Conservation (phyloP, 768 basidiomycete genomes). For the Collybia mongolica region DNA sequence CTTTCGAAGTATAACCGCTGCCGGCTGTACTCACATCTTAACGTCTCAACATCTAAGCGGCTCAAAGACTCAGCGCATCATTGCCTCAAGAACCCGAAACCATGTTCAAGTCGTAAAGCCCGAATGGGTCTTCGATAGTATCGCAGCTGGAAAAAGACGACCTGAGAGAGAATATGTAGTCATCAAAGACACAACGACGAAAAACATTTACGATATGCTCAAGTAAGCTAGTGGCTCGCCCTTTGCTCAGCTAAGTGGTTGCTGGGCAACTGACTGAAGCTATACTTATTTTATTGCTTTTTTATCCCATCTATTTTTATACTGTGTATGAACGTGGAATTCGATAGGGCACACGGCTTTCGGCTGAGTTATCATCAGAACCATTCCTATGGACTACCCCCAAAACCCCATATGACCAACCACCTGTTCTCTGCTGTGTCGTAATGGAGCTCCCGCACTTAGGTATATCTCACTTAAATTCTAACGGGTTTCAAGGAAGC, state of each 20-base stretch:
- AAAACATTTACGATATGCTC: slow-evolving; percentile 37
- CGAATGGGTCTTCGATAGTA: slow-evolving; percentile 74
- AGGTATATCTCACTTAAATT: too few species aligned
- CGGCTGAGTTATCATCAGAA: not conserved
- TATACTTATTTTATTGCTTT: not conserved
- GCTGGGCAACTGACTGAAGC: not conserved
- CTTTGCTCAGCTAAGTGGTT: too few species aligned
- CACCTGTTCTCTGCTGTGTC: not conserved
- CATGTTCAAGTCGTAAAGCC: slow-evolving; percentile 67
- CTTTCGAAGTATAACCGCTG: slow-evolving; percentile 45
- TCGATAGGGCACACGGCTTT: not conserved
- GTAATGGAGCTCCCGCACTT: too few species aligned
- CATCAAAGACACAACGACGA: slow-evolving; percentile 35
- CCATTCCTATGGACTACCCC: too few species aligned
- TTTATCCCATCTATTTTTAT: not conserved
- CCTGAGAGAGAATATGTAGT: slow-evolving; percentile 61
- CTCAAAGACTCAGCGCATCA: slow-evolving; percentile 65
- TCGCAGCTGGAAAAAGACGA: slow-evolving; percentile 55
- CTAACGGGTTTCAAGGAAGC: too few species aligned
- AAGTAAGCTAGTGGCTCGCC: not conserved
- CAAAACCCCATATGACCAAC: too few species aligned
- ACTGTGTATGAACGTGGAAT: not conserved
- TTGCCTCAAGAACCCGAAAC: slow-evolving; percentile 49
- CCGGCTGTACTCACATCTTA: slow-evolving; percentile 75
- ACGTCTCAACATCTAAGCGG: slow-evolving; percentile 71